Evolutionary conservation across 2,329 filamentous ascomycete genomes (phyloP).

Genomic region (Sporothrix dimorphospora): DNA sequence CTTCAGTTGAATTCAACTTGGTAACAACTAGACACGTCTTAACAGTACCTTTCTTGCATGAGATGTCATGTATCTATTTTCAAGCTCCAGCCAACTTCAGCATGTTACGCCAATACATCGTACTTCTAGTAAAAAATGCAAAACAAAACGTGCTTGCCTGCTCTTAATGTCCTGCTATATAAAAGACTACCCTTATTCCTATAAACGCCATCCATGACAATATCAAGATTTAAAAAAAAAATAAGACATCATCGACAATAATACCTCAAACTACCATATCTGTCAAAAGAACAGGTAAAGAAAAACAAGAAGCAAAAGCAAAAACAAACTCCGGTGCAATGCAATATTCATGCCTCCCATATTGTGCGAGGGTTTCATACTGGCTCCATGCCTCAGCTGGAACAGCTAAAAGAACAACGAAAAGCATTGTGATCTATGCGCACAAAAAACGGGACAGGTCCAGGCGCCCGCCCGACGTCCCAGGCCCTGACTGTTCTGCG

Average conservation of each 20-base stretch:
- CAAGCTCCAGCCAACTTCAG: neutral
- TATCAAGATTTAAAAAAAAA: neutral
- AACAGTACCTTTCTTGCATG: neutral
- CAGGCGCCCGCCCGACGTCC: constrained; percentile 39
- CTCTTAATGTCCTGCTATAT: neutral
- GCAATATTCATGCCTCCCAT: neutral
- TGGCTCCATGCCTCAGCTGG: neutral
- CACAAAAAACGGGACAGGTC: constrained; percentile 56
- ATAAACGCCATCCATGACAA: neutral
- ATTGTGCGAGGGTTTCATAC: neutral
- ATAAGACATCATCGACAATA: neutral
- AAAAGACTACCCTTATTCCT: neutral
- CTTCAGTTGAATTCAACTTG: too few species aligned
- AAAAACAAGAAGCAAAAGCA: neutral
- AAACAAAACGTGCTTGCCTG: neutral
- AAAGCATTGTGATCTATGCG: constrained; percentile 32
- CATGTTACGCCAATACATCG: neutral
- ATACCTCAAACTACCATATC: neutral
- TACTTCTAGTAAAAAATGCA: neutral
- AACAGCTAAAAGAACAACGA: neutral
- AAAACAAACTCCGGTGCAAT: neutral
- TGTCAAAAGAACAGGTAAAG: neutral
- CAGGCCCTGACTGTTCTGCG: neutral
- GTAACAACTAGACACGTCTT: neutral
- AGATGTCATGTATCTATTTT: neutral